Evolutionary conservation across 345 rosid genomes (phyloP), one percentile per base, ranked within the genome.

Genomic region (Reutealis trisperma): DNA sequence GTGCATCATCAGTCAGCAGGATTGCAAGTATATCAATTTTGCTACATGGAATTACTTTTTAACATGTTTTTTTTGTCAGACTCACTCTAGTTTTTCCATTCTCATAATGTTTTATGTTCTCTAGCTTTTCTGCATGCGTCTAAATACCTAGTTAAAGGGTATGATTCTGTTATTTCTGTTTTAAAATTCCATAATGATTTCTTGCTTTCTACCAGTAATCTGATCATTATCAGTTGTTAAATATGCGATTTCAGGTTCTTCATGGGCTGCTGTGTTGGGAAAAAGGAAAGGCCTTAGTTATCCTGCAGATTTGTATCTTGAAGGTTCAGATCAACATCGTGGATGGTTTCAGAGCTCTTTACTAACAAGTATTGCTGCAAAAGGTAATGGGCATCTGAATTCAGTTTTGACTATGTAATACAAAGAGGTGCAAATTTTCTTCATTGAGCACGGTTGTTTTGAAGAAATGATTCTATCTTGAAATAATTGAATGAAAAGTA

Each of bases 311-410:
- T 80, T 95, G 70, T 95, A 91, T 85, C 92, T 95, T 79, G 99
- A 95, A 86, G 98, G 99, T 68, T 87, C 99, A 79, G 98, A 95
- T 86, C 99, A 95, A 85, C 98, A 95, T 84, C 97, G 98, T 75
- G 99, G 99, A 77, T 95, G 98, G 99, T 95, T 95, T 78, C 98
- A 95, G 80, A 95, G 99, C 86, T 93, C 98, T 25, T 85, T 95
- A 83, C 79, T 95, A 72, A 95, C 99, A 75, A 84, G 99, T 85
- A 87, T 92, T 52, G 99, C 98, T 42, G 90, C 96, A 71, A 85
- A 87, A 90, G 98, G 99, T 92, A 83, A 71, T 64, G 72, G 73
- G 76, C 71, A 55, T 67, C 22, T 34, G 30, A 54, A 75, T 45
- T 47, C 57, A 69, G 41, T 59, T 74, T 78, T 49, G 16, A 41